Evolutionary conservation across 345 rosid genomes (phyloP).

Genomic region (Isatis tinctoria): DNA sequence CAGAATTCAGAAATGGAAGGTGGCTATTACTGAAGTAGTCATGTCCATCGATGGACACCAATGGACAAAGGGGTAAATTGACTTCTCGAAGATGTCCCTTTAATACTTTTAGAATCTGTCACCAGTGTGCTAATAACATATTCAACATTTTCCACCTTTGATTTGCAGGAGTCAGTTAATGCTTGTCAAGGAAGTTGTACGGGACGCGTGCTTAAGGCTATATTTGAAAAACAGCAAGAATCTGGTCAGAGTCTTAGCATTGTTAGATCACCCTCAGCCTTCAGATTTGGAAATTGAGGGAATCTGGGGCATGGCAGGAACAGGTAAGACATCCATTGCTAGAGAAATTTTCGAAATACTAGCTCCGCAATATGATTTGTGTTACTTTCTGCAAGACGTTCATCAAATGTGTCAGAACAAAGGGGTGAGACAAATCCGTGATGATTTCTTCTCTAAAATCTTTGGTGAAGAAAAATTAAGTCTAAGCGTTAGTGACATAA

Average conservation of each 20-base stretch:
- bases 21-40: background rate
- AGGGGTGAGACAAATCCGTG: conserved; percentile 15
- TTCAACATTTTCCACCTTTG: no score
- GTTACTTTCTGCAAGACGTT: conserved; percentile 20
- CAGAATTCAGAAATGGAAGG: conserved; percentile 11
- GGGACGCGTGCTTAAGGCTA: background rate
- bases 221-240: background rate
- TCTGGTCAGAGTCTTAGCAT: background rate
- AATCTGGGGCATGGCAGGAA: conserved; percentile 21
- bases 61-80: conserved; percentile 10
- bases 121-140: no score
- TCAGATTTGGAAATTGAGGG: background rate
- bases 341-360: background rate
- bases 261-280: background rate
- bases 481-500: background rate
- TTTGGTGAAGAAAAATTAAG: conserved; percentile 22
- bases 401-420: background rate
- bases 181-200: conserved; percentile 18
- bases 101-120: background rate
- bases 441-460: conserved; percentile 14
- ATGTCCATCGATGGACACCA: conserved; percentile 1
- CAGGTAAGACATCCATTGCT: conserved; percentile 28
- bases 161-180: background rate
- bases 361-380: conserved; percentile 2
- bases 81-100: background rate